Evolutionary conservation across 257 asterid genomes (phyloP).

Genomic region (Voacanga thouarsii): DNA sequence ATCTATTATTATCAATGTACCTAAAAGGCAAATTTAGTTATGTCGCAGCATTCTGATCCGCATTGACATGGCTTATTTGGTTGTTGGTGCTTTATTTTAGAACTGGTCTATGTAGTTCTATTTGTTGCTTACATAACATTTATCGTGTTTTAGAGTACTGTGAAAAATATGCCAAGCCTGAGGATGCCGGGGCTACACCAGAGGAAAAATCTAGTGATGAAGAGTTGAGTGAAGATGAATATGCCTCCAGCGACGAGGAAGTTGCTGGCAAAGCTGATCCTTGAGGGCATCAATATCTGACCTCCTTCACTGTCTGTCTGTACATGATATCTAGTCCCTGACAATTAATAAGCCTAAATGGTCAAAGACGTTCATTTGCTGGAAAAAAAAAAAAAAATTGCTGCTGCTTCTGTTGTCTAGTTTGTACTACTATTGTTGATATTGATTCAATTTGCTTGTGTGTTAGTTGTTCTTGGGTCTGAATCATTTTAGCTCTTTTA

Average conservation of each 20-base stretch:
- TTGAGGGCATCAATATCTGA: constrained; percentile 26
- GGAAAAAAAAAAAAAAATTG: not conserved
- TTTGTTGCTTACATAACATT: not conserved
- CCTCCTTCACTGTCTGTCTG: constrained; percentile 26
- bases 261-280: constrained; percentile 78
- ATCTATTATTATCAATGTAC: not conserved
- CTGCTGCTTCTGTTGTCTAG: constrained; percentile 14
- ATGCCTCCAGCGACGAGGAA: constrained; percentile 68
- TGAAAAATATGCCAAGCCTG: constrained; percentile 75
- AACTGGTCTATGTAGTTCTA: not conserved
- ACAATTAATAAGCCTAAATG: constrained; percentile 26
- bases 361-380: constrained; percentile 14
- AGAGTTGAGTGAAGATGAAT: constrained; percentile 69
- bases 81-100: not conserved
- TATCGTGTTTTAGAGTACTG: constrained; percentile 47
- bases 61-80: not conserved
- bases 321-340: constrained; percentile 37
- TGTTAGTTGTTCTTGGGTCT: not conserved
- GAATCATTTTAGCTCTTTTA: not conserved
- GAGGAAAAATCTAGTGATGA: constrained; percentile 74
- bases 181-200: constrained; percentile 64
- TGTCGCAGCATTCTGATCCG: not conserved
- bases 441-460: constrained; percentile 18
- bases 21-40: not conserved
- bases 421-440: constrained; percentile 18